Evolutionary conservation across 208 protist genomes (phyloP).

Genomic region (Trypanosoma caninum): DNA sequence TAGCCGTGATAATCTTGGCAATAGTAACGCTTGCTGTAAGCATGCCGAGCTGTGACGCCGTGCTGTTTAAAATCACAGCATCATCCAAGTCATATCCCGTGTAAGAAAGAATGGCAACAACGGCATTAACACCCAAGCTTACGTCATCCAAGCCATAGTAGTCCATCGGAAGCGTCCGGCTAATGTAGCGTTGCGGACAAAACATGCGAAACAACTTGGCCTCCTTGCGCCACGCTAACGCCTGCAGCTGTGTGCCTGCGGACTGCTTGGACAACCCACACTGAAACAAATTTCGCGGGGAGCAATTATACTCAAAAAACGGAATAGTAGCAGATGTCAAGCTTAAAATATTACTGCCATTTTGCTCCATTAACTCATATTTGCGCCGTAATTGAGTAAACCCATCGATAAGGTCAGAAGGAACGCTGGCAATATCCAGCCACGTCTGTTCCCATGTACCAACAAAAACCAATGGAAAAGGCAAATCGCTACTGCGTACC

Average conservation of each 20-base stretch:
- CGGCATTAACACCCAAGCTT: constrained; percentile 97
- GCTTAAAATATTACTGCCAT: constrained; percentile 95
- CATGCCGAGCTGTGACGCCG: constrained; percentile 97
- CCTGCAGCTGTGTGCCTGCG: constrained; percentile 96
- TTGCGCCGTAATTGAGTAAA: constrained; percentile 61
- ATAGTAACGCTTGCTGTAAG: constrained; percentile 95
- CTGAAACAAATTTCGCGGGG: constrained; percentile 99
- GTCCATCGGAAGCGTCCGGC: constrained; percentile 88
- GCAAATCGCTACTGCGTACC: constrained; percentile 36
- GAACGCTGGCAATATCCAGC: constrained; percentile 94
- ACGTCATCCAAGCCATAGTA: constrained; percentile 97
- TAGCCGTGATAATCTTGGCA: constrained; percentile 71
- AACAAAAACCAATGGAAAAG: constrained; percentile 88
- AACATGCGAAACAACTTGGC: constrained; percentile 98
- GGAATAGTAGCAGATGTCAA: constrained; percentile 98
- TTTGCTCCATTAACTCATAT: constrained; percentile 95
- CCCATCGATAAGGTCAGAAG: constrained; percentile 85
- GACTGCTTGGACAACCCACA: constrained; percentile 99
- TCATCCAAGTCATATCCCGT: constrained; percentile 99
- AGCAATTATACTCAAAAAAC: constrained; percentile 99
- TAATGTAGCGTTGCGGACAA: constrained; percentile 97
- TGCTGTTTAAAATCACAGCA: constrained; percentile 99
- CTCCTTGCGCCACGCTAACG: constrained; percentile 93
- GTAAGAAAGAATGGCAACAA: constrained; percentile 99
- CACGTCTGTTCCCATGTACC: constrained; percentile 98